Evolutionary conservation across 1,284 basidiomycete species (phyloP), one percentile per base, ranked within the genome.

Genomic region (Rhodotorula sp.): DNA sequence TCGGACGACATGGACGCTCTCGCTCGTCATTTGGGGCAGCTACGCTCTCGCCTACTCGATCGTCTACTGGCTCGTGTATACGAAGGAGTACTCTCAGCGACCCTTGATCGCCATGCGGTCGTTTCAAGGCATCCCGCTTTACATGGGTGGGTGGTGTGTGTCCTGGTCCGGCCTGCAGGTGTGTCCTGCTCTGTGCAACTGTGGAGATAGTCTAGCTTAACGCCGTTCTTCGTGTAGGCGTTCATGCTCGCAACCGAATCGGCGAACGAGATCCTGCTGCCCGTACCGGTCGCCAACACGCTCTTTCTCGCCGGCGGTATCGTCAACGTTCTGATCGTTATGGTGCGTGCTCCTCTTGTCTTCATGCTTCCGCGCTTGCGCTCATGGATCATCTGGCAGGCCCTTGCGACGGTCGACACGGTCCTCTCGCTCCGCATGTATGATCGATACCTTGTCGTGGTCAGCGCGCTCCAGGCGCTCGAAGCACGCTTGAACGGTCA

Each of bases 241-340:
- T 63, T 63, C 44, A 47, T 63, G 17, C 29, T 63, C 11, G 46
- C 62, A 1, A 36, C 54, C 30, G 62, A 63, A 7, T 49, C 54
- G n/a, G 32, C 46, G 24, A 32, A 30, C 1, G 32, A 46, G 30
- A 24, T 32, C 6, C 29, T 44, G 20, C 24, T 63, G 8, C 24
- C 54, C 4, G 54, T 54, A 4, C 13, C 34, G 8, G 3, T 36
- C 19, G 62, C 62, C 20, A 56, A 63, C 34, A 1, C n/a, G 32
- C 13, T 56, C 24, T 57, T 55, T 27, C 19, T 56, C 34, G 54
- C 7, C 19, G 53, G 44, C 17, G 62, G 62, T 4, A 4, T 39
- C 19, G 1, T 39, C 9, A 20, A 49, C 36, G 24, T 63, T 17
- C 7, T 44, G 5, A 4, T 53, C 1, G 20, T 48, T 13, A 4